Evolutionary conservation across 1,284 basidiomycete species (phyloP), one percentile per base, ranked within the genome.

Genomic region (Somion occarium): DNA sequence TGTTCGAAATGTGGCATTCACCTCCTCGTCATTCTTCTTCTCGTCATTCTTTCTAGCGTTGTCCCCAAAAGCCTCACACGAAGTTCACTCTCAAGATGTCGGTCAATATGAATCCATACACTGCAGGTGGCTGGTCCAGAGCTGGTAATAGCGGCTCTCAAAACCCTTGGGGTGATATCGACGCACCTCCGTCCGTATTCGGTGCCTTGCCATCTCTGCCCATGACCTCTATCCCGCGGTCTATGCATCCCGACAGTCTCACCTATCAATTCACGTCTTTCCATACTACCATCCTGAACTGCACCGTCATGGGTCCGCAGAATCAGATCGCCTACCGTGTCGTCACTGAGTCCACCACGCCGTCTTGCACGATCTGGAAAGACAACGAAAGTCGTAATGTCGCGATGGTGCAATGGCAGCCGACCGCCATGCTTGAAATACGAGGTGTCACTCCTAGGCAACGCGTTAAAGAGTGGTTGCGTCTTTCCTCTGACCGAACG

Each of bases 391-490:
- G 73, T 23, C 71, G 69, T 50, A 76, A 71, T 43, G 61, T 82
- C 46, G 80, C 78, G 2, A 70, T 83, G 60, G 61, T 85, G 50
- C 80, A 82, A 57, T 86, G 84, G 83, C 73, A 73, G 56, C 63
- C 67, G 1, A 72, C 72, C 24, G 74, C 83, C 3, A 70, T 71
- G 23, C 67, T 86, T 34, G 82, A 87, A 59, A 72, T 82, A 43
- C 77, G 76, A 11, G 73, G 73, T 7, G 58, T 74, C 13, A 59
- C 79, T n/a, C 57, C 68, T 2, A 80, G 76, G 55, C 77, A 78
- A 59, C 59, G 66, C 19, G 68, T 76, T 22, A 68, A 66, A n/a
- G 72, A 72, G 22, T 87, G 84, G 84, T 69, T 86, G 9, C 68
- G 64, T 13, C 64, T 84, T 11, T 72, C 78, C 0, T 55, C 72